Evolutionary conservation across 139 green algal species (phyloP), one percentile per base, ranked within the genome.

Genomic region (Raphidocelis subcapitata): DNA sequence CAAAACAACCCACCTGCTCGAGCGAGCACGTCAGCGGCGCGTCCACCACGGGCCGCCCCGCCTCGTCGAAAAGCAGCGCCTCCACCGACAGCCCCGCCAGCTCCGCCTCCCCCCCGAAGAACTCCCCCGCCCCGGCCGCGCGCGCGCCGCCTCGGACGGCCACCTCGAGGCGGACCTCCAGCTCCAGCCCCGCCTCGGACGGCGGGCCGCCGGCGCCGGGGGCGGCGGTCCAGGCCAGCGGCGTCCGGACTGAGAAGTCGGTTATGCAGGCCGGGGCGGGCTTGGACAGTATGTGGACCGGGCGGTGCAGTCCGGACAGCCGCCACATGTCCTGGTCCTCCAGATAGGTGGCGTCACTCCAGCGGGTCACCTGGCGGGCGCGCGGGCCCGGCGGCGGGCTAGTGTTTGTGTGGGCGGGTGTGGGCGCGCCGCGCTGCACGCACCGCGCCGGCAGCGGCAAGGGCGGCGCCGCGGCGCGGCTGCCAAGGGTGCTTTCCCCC

Each of bases 301-400:
- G 84, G 20, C 95, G 80, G 81, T 97, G 85, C 5, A 99, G 92
- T 68, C 95, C 95, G 29, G 77, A 91, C n/a, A 98, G 77, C 52
- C 91, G 92, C 96, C 96, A 99, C 76, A 97, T 94, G 81, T 99
- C 96, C 71, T 96, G 91, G 75, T 99, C 96, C 49, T 99, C 96
- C 21, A 99, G 76, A 82, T 99, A 99, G 36, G 86, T 97, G 3
- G 92, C 96, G 74, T 98, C 96, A 62, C 87, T 93, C 89, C 91
- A 99, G 21, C 93, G 86, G 77, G 97, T 81, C 2, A 96, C 92
- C 86, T 95, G 68, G 8, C 59, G 21, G 24, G 37, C 5, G 26
- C 4, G 35, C 3, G 26, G 3, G 71, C 21, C 20, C 20, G 21
- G 51, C 51, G 20, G 51, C 20, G n/a, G n/a, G n/a, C n/a, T n/a